phyloP scores from a whole-genome alignment of 2,329 filamentous ascomycete species.

The Sordariomycetes sp. region DNA sequence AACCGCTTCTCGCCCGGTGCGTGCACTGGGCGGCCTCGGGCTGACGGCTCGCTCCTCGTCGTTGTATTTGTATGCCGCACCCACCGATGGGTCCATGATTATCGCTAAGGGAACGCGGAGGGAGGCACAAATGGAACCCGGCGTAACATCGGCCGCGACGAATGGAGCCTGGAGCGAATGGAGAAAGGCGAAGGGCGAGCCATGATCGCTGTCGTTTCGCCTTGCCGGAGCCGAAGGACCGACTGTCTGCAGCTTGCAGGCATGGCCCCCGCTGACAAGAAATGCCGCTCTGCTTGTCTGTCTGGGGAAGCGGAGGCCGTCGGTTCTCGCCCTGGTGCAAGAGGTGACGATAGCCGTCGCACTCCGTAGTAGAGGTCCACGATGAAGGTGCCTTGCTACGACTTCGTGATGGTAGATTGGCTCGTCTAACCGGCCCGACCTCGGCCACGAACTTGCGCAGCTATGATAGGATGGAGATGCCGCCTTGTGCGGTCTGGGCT shows the following conservation, averaged over 20 bases:
- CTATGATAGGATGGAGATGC: neutral
- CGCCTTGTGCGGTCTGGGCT: neutral
- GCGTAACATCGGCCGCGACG: neutral
- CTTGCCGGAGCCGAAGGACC: neutral
- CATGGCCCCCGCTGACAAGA: neutral
- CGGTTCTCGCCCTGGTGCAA: neutral
- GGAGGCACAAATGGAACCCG: neutral
- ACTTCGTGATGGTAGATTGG: neutral
- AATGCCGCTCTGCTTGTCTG: neutral
- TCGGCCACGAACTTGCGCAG: neutral
- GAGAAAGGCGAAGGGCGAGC: neutral
- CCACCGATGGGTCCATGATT: neutral
- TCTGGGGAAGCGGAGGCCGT: neutral
- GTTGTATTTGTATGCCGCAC: neutral
- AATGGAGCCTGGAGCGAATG: neutral
- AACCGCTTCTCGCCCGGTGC: neutral
- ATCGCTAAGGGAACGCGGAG: neutral
- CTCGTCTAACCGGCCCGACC: constrained; percentile 1
- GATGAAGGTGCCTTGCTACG: neutral
- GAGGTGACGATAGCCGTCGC: neutral
- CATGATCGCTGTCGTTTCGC: neutral
- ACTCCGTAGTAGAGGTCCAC: neutral
- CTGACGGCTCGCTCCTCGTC: neutral
- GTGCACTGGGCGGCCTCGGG: neutral
- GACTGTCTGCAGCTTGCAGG: neutral